phyloP scores from a whole-genome alignment of 2,329 filamentous ascomycete species.

The Podosphaera leucotricha region DNA sequence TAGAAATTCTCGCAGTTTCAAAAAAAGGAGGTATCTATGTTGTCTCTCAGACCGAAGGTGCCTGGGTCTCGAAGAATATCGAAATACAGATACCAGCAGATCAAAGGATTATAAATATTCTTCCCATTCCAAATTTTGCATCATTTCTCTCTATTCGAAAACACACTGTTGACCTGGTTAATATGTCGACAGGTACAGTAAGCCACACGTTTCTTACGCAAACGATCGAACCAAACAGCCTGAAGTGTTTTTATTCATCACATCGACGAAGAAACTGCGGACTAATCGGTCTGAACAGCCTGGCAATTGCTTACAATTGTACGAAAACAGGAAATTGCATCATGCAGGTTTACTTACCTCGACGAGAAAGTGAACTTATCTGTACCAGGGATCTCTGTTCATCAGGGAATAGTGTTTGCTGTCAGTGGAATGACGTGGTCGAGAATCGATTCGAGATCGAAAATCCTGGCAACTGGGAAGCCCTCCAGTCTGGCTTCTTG shows the following conservation, averaged over 20 bases:
- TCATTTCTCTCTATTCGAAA: constrained; percentile 36
- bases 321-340: constrained; percentile 36
- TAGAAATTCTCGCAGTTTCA: constrained; percentile 25
- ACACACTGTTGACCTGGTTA: constrained; percentile 33
- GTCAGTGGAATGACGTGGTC: constrained; percentile 26
- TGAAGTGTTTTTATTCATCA: constrained; percentile 34
- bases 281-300: constrained; percentile 30
- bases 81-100: constrained; percentile 17
- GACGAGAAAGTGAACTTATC: constrained; percentile 29
- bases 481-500: constrained; percentile 33
- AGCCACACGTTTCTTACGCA: constrained; percentile 39
- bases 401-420: constrained; percentile 20
- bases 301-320: constrained; percentile 41
- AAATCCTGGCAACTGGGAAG: constrained; percentile 43
- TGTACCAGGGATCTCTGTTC: constrained; percentile 26
- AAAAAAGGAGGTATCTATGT: constrained; percentile 27
- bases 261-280: constrained; percentile 28
- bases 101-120: constrained; percentile 28
- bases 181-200: constrained; percentile 29
- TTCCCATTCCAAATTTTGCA: constrained; percentile 32
- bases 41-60: constrained; percentile 19
- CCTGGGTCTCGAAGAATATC: constrained; percentile 28
- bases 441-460: constrained; percentile 28
- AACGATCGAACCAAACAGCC: constrained; percentile 30
- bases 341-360: constrained; percentile 36